Evolutionary conservation across 305 asterid genomes (phyloP).

Genomic region (Fraxinus sp.): DNA sequence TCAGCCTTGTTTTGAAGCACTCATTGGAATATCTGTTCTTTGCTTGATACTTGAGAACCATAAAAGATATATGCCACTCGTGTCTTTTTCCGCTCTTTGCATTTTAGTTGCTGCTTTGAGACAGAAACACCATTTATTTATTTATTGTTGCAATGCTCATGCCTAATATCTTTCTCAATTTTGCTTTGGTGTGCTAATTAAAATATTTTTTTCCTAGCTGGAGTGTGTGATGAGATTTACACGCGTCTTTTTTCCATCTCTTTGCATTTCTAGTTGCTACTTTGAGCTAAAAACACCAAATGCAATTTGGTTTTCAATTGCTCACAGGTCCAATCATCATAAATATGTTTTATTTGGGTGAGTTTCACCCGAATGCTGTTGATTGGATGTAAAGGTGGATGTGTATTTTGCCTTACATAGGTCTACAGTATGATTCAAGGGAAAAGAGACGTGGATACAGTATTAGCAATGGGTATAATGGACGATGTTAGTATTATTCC

Average conservation of each 20-base stretch:
- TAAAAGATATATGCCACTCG: not conserved
- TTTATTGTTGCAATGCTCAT: not conserved
- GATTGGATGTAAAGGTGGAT: too few relatives aligned
- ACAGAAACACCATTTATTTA: not conserved
- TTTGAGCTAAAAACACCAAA: not conserved
- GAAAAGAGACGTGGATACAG: conserved; percentile 87
- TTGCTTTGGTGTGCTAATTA: not conserved
- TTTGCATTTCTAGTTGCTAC: not conserved
- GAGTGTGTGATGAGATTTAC: not conserved
- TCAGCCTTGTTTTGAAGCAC: conserved; percentile 9
- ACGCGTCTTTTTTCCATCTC: not conserved
- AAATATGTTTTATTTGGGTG: too few relatives aligned
- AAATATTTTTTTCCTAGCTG: not conserved
- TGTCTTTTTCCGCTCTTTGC: not conserved
- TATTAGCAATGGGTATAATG: conserved; percentile 92
- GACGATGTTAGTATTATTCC: conserved; percentile 95
- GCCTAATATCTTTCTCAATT: not conserved
- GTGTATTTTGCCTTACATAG: conserved; percentile 41
- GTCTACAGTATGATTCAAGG: conserved; percentile 97
- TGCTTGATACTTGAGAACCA: not conserved
- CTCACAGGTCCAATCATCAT: not conserved
- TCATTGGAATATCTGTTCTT: not conserved
- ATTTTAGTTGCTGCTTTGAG: not conserved
- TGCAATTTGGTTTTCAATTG: not conserved
- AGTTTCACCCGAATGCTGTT: too few relatives aligned